Conservation (phyloP, 1,284 basidiomycete genomes). For the Heliocybe sulcata region DNA sequence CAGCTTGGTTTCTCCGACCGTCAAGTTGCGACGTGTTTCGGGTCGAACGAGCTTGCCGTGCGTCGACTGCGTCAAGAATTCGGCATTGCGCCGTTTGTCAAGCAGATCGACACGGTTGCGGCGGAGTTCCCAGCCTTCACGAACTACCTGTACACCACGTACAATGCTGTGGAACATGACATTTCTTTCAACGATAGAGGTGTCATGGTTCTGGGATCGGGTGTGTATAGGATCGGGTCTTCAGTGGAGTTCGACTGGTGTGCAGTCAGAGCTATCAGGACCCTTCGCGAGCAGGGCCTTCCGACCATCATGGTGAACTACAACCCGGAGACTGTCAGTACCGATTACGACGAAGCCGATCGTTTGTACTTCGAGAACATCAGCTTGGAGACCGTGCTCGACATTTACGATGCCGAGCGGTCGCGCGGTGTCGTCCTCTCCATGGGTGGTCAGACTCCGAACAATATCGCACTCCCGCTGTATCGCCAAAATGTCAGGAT, state of each 20-base stretch:
- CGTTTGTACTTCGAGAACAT: constrained; percentile 99
- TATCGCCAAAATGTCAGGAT: constrained; percentile 97
- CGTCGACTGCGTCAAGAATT: constrained; percentile 82
- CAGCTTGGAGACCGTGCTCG: constrained; percentile 91
- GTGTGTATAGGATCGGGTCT: constrained; percentile 97
- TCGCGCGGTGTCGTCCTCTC: constrained; percentile 91
- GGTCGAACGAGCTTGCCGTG: constrained; percentile 86
- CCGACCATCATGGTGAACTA: constrained; percentile 99
- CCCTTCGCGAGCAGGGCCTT: constrained; percentile 88
- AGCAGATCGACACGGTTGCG: constrained; percentile 98
- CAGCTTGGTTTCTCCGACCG: constrained; percentile 96
- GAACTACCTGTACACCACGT: constrained; percentile 98
- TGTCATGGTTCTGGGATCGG: constrained; percentile 96
- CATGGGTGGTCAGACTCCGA: constrained; percentile 98
- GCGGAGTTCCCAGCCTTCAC: constrained; percentile 99
- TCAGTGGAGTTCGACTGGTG: constrained; percentile 99
- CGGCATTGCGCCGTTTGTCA: constrained; percentile 87
- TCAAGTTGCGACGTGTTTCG: constrained; percentile 76
- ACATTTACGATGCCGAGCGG: constrained; percentile 92
- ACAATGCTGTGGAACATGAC: constrained; percentile 93
- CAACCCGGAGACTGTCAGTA: constrained; percentile 98
- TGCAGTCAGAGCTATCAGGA: constrained; percentile 94
- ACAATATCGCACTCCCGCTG: constrained; percentile 94
- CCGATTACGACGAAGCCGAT: constrained; percentile 99
- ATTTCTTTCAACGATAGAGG: constrained; percentile 86